Percentiles rank a stretch among this genome's conserved stretches.
Conservation (phyloP, 176 grass and related monocot species). For the Aechmea fasciata region DNA sequence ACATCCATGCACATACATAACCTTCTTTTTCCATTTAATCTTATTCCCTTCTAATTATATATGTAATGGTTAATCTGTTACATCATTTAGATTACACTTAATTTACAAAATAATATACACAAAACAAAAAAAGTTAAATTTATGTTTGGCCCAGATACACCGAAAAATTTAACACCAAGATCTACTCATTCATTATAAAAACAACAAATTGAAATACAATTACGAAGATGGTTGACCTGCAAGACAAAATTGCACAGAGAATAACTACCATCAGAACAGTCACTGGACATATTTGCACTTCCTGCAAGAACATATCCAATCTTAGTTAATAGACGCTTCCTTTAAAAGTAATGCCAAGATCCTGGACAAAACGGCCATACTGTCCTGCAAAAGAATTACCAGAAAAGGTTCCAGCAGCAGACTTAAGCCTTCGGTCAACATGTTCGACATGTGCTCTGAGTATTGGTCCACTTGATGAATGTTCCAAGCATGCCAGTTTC, state of each 20-base stretch:
- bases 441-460: slow-evolving; percentile 16
- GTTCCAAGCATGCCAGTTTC: slow-evolving; percentile 45
- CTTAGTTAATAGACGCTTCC: background rate
- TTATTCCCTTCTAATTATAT: too few species aligned
- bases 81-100: too few species aligned
- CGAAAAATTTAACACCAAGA: background rate
- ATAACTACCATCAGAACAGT: slow-evolving; percentile 15
- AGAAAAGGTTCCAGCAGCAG: background rate
- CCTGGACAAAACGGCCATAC: background rate
- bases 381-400: slow-evolving; percentile 11
- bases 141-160: background rate
- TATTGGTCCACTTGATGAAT: slow-evolving; percentile 19
- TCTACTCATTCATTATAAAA: background rate
- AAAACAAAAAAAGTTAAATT: background rate
- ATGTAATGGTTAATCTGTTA: too few species aligned
- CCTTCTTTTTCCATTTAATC: too few species aligned
- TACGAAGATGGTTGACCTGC: slow-evolving; percentile 20
- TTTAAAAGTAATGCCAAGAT: background rate
- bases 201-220: background rate
- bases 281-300: slow-evolving; percentile 8
- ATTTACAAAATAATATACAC: too few species aligned
- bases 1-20: background rate
- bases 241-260: slow-evolving; percentile 37
- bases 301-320: slow-evolving; percentile 12
- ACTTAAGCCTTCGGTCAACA: slow-evolving; percentile 10